These are phyloP conservation scores for Globisporangium canariense DNA, from an alignment of 352 stramenopile genomes.

Conservation along the genomic window DNA sequence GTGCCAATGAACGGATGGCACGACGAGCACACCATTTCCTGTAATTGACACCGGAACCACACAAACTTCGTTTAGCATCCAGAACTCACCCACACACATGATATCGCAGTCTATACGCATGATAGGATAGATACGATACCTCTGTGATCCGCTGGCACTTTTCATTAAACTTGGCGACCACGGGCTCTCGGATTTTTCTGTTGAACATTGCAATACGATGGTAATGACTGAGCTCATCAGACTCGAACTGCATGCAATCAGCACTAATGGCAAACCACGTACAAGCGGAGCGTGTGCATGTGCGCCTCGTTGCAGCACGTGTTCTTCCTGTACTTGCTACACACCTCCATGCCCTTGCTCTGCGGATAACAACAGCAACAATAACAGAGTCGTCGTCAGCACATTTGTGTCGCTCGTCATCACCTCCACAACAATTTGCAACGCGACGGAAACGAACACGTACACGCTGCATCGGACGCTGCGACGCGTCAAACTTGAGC, in stretches of 20 bases:
- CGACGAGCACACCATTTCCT: conserved; percentile 80
- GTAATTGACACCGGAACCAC: neutral
- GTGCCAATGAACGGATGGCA: conserved; percentile 81
- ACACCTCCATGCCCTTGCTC: conserved; percentile 68
- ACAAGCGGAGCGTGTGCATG: conserved; percentile 56
- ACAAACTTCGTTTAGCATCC: neutral
- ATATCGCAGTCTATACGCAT: too few species aligned
- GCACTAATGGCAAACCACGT: conserved; percentile 14
- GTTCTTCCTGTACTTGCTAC: conserved; percentile 76
- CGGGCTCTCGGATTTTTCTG: conserved; percentile 76
- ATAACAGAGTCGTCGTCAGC: conserved; percentile 1
- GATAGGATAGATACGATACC: conserved; percentile 14
- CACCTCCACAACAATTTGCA: neutral
- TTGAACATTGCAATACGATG: conserved; percentile 1
- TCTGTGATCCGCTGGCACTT: conserved; percentile 63
- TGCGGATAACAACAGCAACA: conserved; percentile 15
- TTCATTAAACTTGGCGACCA: conserved; percentile 70
- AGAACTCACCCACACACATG: neutral
- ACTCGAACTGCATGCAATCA: neutral
- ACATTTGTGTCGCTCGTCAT: neutral
- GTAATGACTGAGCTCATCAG: too few species aligned
- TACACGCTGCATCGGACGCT: conserved; percentile 67
- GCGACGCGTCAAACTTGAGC: conserved; percentile 65
- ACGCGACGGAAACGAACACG: conserved; percentile 4
- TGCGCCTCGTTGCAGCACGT: conserved; percentile 83